phyloP scores from a whole-genome alignment of 495 filamentous ascomycete genomes.

The Penicillium psychrofluorescens region DNA sequence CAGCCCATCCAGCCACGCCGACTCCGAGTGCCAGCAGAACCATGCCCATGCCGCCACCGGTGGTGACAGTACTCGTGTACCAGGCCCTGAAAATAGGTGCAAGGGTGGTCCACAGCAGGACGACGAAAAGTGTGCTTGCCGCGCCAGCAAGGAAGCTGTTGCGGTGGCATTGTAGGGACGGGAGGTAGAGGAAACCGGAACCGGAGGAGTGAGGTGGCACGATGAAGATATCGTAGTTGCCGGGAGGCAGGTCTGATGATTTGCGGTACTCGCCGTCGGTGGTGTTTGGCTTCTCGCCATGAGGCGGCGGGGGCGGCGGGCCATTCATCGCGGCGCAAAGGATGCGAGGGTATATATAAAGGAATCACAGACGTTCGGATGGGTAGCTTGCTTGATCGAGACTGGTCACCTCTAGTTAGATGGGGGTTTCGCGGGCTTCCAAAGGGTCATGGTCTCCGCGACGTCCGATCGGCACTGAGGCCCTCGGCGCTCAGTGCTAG shows the following conservation, averaged over 20 bases:
- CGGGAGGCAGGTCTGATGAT: constrained; percentile 58
- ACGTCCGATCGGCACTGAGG: constrained; percentile 31
- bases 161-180: constrained; percentile 72
- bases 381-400: neutral
- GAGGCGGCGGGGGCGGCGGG: constrained; percentile 57
- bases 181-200: constrained; percentile 87
- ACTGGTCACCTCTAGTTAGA: constrained; percentile 10
- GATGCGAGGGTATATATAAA: neutral
- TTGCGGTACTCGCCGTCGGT: constrained; percentile 41
- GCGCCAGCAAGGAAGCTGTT: constrained; percentile 91
- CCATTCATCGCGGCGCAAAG: constrained; percentile 26
- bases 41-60: constrained; percentile 56
- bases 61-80: constrained; percentile 53
- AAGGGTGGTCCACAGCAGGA: constrained; percentile 61
- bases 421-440: constrained; percentile 11
- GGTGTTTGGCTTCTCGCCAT: constrained; percentile 59
- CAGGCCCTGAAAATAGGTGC: constrained; percentile 62
- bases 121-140: constrained; percentile 57
- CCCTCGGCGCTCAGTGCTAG: constrained; percentile 30
- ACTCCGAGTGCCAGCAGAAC: constrained; percentile 55
- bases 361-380: neutral
- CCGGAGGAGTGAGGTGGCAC: constrained; percentile 91
- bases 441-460: constrained; percentile 29
- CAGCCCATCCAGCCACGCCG: constrained; percentile 69
- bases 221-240: constrained; percentile 95